Percentiles rank a stretch among this genome's conserved stretches.
Evolutionary conservation across 257 asterid species (phyloP).

Genomic region (Petunia secreta): DNA sequence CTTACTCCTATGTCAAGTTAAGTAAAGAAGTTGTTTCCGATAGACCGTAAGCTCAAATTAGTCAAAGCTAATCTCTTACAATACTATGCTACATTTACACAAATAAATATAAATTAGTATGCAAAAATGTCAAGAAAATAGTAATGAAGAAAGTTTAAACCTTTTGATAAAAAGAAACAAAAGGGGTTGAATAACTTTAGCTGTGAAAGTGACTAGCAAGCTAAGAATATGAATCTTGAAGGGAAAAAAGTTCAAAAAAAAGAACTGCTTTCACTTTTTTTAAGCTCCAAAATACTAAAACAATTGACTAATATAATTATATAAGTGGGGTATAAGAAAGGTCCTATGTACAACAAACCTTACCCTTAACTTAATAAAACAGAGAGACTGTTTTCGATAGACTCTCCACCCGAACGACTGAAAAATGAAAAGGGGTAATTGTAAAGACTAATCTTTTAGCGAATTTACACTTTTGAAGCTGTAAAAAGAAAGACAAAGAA

Average conservation of each 20-base stretch:
- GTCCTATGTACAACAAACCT: no score
- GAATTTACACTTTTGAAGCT: conserved; percentile 5
- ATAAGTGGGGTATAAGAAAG: no score
- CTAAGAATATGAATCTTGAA: conserved; percentile 12
- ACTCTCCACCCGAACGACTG: no score
- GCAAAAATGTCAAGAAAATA: background rate
- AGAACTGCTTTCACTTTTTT: conserved; percentile 1
- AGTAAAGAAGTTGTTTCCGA: no score
- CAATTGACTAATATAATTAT: no score
- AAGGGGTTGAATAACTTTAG: conserved; percentile 20
- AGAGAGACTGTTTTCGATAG: no score
- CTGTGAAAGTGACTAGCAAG: conserved; percentile 23
- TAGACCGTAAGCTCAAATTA: no score
- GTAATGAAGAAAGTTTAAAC: background rate
- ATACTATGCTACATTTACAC: no score
- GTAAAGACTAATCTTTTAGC: conserved; percentile 15
- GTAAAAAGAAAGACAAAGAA: conserved; percentile 3
- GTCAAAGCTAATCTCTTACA: no score
- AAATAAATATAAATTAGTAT: background rate
- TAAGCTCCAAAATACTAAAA: background rate
- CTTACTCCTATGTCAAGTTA: no score
- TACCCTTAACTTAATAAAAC: no score
- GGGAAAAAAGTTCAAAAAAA: background rate
- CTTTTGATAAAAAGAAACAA: conserved; percentile 13
- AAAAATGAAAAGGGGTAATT: background rate